A percentile compares a stretch with the other conserved stretches of the same genome.
These are phyloP conservation scores for Fusarium guadeloupense DNA, from an alignment of 2,329 filamentous ascomycete species.

Conservation along the genomic window DNA sequence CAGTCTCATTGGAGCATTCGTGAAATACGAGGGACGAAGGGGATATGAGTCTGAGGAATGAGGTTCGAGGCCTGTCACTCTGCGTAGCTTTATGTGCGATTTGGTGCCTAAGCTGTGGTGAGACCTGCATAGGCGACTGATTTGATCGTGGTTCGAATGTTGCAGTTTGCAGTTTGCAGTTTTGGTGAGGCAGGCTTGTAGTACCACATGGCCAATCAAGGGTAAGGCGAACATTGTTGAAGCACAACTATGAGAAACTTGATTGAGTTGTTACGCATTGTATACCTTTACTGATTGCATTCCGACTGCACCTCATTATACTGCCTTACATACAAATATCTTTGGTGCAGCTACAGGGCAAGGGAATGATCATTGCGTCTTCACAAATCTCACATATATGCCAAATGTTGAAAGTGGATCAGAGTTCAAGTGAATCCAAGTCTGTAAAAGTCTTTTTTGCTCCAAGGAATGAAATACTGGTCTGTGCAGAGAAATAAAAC, in stretches of 20 bases:
- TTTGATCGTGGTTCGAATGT: slow-evolving; percentile 9
- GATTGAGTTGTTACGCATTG: too few species aligned
- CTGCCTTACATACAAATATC: background rate
- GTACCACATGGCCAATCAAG: slow-evolving; percentile 15
- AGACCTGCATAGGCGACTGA: slow-evolving; percentile 21
- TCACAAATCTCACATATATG: background rate
- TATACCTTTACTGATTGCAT: too few species aligned
- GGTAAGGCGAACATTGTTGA: background rate
- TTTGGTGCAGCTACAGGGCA: too few species aligned
- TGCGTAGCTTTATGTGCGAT: slow-evolving; percentile 5
- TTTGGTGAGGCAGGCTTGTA: slow-evolving; percentile 3
- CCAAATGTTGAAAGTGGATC: background rate
- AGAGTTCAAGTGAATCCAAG: background rate
- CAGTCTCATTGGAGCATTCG: slow-evolving; percentile 41
- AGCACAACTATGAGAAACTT: too few species aligned
- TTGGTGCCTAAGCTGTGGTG: slow-evolving; percentile 13
- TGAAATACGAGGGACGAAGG: slow-evolving; percentile 23
- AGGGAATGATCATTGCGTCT: background rate
- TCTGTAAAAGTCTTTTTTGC: background rate
- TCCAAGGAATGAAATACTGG: background rate
- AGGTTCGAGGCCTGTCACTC: slow-evolving; percentile 22
- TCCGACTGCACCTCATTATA: background rate
- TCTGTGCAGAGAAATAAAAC: background rate
- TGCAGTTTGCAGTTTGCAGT: background rate
- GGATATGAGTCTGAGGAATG: slow-evolving; percentile 19